Base-by-base conservation (phyloP, 73 alveolate species). In the Paramecium tetraurelia region DNA sequence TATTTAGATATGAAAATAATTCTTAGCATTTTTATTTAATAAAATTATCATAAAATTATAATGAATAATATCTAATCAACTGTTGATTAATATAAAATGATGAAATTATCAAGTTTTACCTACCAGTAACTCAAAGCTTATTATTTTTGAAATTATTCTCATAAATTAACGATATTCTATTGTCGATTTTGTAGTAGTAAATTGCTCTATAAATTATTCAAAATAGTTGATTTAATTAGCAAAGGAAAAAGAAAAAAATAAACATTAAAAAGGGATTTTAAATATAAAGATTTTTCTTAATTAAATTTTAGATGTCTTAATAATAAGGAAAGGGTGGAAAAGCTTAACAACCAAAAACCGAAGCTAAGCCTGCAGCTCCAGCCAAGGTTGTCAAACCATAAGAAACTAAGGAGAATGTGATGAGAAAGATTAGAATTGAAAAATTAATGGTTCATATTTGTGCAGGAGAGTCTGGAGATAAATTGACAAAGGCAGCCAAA, bases 401-500 rank as follows among this genome's bases (percentile, higher is more conserved):
- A 85, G 94, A 75, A 48, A 43, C 83, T 31, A 75, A 76, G 86
- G 95, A 92, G 75, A 95, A 95, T 85, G 89, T 76, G 53, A 95
- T 95, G 96, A 93, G 96, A 95, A 93, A 95, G 53, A 90, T 95
- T 31, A 93, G 87, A 41, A 93, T 95, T 29, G 96, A 92, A 69
- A 95, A 95, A 85, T 93, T 95, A 50, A 89, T 93, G 86, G 92
- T 95, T 85, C 94, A 95, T 77, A 93, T 94, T 53, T 89, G 96
- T 58, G 97, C 93, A 31, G 97, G 97, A 29, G 96, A 94, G 44
- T 87, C 97, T 40, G 98, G 98, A 46, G 98, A 95, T 93, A 95
- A 93, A 92, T 86, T 95, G 58, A 95, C 98, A 35, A 95, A 90
- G 59, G 98, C 98, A 18, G 93, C 95, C 36, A 95, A 95, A 75